Conservation (phyloP, 805 yeast genomes). For the Lachancea dasiensis region DNA sequence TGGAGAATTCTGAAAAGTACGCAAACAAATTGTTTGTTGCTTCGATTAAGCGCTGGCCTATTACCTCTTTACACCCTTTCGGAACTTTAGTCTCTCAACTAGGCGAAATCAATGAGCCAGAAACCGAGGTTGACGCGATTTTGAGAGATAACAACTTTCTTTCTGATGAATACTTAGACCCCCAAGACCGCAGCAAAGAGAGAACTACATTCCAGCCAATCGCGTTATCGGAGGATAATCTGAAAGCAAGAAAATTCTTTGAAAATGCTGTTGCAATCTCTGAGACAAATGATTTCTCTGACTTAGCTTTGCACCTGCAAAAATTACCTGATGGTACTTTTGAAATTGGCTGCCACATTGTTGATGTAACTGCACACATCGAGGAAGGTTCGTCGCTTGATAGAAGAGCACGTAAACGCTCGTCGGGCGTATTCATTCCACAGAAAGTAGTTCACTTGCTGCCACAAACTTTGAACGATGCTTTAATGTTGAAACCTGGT, state of each 20-base stretch:
- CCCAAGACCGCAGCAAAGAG: conserved; percentile 29
- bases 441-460: conserved; percentile 62
- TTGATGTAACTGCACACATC: conserved; percentile 70
- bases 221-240: conserved; percentile 18
- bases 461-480: conserved; percentile 57
- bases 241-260: conserved; percentile 17
- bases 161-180: conserved; percentile 71
- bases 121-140: conserved; percentile 81
- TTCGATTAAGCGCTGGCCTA: conserved; percentile 97
- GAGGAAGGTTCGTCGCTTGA: conserved; percentile 73
- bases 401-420: conserved; percentile 84
- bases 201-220: conserved; percentile 23
- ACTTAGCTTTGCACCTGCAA: conserved; percentile 79
- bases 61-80: conserved; percentile 95
- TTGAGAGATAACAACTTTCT: conserved; percentile 80
- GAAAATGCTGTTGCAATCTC: conserved; percentile 32
- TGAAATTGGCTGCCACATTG: conserved; percentile 80
- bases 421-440: conserved; percentile 81
- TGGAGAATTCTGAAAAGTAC: conserved; percentile 83
- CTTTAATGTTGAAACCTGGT: conserved; percentile 55
- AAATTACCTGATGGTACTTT: conserved; percentile 47
- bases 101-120: conserved; percentile 71
- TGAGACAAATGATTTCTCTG: conserved; percentile 40
- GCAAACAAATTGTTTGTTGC: conserved; percentile 84
- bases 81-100: conserved; percentile 86